phyloP scores from a whole-genome alignment of 495 filamentous ascomycete species.

The Podospora anserina region DNA sequence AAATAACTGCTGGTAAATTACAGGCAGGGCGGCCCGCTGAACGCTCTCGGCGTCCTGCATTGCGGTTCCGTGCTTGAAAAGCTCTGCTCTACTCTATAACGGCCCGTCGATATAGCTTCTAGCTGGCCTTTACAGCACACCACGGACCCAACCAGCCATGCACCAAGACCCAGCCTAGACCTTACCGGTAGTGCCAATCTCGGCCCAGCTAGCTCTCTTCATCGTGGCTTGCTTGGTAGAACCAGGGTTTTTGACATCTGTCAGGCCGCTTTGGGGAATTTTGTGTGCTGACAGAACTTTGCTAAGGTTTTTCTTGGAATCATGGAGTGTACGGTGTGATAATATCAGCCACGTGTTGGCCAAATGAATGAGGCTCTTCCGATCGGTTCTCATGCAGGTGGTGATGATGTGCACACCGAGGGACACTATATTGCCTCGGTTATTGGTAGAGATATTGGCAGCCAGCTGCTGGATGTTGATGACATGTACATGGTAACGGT shows the following conservation, averaged over 20 bases:
- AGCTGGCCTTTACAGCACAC: not conserved
- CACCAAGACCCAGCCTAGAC: not conserved
- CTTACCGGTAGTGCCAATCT: not conserved
- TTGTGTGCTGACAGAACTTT: not conserved
- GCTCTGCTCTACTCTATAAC: not conserved
- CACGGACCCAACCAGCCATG: not conserved
- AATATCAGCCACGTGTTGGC: not conserved
- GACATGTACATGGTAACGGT: too few relatives aligned
- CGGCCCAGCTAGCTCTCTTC: not conserved
- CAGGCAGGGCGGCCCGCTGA: conserved; percentile 2
- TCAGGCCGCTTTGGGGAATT: not conserved
- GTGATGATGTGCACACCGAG: not conserved
- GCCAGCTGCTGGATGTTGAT: too few relatives aligned
- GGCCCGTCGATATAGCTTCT: not conserved
- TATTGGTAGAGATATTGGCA: not conserved
- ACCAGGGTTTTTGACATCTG: not conserved
- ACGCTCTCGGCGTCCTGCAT: not conserved
- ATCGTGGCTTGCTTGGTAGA: not conserved
- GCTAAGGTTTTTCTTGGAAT: not conserved
- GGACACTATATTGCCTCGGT: not conserved
- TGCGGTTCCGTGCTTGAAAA: not conserved
- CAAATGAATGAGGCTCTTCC: not conserved
- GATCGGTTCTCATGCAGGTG: not conserved
- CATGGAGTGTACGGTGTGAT: not conserved
- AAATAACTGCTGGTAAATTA: conserved; percentile 5